Percentiles rank a stretch among this genome's conserved stretches.
Conservation (phyloP, 495 filamentous ascomycete genomes). For the Daldinia loculata region DNA sequence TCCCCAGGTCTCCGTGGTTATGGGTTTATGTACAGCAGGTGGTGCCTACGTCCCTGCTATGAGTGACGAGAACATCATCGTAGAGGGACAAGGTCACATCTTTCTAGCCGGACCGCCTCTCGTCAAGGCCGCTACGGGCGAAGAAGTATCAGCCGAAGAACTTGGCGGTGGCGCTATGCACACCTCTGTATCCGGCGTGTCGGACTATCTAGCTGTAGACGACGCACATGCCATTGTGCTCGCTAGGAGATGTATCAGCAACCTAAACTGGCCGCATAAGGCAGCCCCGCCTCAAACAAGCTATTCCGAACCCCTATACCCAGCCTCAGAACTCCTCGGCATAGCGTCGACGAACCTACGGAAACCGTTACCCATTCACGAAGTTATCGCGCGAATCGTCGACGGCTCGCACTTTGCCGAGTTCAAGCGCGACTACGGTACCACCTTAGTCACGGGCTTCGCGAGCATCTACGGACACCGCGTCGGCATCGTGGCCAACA, state of each 20-base stretch:
- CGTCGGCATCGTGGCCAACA: conserved; percentile 95
- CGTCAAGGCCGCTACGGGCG: conserved; percentile 96
- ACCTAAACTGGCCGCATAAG: conserved; percentile 80
- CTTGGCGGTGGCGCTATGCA: conserved; percentile 94
- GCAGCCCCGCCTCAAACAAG: conserved; percentile 27
- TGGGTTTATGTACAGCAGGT: conserved; percentile 97
- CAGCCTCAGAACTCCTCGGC: conserved; percentile 81
- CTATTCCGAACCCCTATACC: conserved; percentile 78
- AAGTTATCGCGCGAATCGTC: conserved; percentile 93
- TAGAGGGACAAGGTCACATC: conserved; percentile 92
- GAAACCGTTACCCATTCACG: conserved; percentile 82
- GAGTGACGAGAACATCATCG: conserved; percentile 98
- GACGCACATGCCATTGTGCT: conserved; percentile 93
- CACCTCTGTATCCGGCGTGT: conserved; percentile 89
- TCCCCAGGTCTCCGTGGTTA: conserved; percentile 93
- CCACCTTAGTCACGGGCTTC: conserved; percentile 92
- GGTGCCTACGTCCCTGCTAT: conserved; percentile 97
- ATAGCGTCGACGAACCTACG: conserved; percentile 90
- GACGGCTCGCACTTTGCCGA: conserved; percentile 91
- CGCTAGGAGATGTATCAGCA: conserved; percentile 81
- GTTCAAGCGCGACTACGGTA: conserved; percentile 93
- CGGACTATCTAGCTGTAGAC: conserved; percentile 93
- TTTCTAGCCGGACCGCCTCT: conserved; percentile 95
- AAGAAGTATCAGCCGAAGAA: conserved; percentile 91
- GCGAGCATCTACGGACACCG: conserved; percentile 88